Conservation (phyloP, 225 moss, liverwort and hornwort genomes). For the Marchantia paleacea region DNA sequence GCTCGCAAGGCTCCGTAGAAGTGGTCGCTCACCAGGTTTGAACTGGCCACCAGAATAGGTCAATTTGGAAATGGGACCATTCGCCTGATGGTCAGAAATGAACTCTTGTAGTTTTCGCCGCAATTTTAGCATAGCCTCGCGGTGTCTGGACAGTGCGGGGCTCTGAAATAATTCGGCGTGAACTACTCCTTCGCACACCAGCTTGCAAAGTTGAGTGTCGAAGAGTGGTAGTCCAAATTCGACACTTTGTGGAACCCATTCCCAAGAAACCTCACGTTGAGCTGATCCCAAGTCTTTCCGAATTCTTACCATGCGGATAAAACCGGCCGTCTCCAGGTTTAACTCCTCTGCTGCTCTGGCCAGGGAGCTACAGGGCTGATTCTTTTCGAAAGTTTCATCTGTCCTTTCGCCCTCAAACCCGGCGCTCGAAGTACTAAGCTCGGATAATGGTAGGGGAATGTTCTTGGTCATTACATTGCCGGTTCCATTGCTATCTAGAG, state of each 20-base stretch:
- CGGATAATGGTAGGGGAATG: constrained; percentile 62
- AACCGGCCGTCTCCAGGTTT: constrained; percentile 71
- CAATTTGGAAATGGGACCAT: constrained; percentile 54
- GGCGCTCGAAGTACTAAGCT: constrained; percentile 15
- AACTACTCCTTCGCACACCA: constrained; percentile 76
- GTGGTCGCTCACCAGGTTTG: constrained; percentile 31
- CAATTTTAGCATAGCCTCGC: constrained; percentile 71
- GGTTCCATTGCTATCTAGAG: constrained; percentile 56
- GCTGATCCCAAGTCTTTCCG: constrained; percentile 20
- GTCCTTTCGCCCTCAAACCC: constrained; percentile 9
- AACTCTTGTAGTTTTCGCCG: constrained; percentile 68
- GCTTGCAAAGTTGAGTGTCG: constrained; percentile 82
- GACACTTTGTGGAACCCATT: constrained; percentile 84
- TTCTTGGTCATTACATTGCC: constrained; percentile 57
- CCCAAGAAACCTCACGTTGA: constrained; percentile 32
- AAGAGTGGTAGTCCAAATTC: constrained; percentile 97
- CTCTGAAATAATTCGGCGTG: constrained; percentile 64
- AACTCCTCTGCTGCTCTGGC: constrained; percentile 61
- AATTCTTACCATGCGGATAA: constrained; percentile 67
- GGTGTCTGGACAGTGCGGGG: constrained; percentile 58
- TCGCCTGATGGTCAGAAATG: constrained; percentile 74
- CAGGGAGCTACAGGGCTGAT: constrained; percentile 47
- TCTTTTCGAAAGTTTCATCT: constrained; percentile 27
- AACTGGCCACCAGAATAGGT: constrained; percentile 52
- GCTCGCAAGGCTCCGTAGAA: constrained; percentile 28